A percentile compares a stretch with the other conserved stretches of the same genome.
phyloP scores from a whole-genome alignment of 1,284 basidiomycete species.

The Ceratobasidium sp. region DNA sequence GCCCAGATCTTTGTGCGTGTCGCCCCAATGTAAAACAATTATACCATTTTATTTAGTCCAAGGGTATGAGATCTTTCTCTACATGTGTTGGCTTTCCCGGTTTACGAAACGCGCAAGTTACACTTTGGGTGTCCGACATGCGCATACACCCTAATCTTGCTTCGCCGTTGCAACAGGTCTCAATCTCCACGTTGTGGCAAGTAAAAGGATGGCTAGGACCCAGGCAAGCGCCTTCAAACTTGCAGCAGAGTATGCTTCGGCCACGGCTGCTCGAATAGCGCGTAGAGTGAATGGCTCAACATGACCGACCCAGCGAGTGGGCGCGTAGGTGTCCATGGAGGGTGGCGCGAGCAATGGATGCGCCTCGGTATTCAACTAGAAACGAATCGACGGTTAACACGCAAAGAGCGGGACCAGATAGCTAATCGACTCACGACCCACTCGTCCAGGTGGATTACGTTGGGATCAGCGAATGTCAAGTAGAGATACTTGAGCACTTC shows the following conservation, averaged over 20 bases:
- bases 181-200: constrained; percentile 24
- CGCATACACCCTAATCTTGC: neutral
- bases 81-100: neutral
- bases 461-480: constrained; percentile 77
- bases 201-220: constrained; percentile 29
- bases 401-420: no score
- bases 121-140: no score
- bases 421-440: constrained; percentile 57
- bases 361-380: constrained; percentile 35
- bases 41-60: neutral
- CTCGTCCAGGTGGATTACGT: constrained; percentile 70
- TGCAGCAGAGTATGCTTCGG: neutral
- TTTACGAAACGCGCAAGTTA: no score
- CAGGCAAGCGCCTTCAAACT: constrained; percentile 13
- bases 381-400: neutral
- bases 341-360: constrained; percentile 37
- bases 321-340: constrained; percentile 15
- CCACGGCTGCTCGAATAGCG: neutral
- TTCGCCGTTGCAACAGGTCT: neutral
- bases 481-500: constrained; percentile 54
- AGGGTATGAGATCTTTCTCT: neutral
- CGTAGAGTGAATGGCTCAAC: constrained; percentile 12
- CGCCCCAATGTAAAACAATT: neutral
- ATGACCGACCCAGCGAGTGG: constrained; percentile 20
- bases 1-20: neutral